Evolutionary conservation across 225 moss, liverwort and hornwort genomes (phyloP), one percentile per base, ranked within the genome.

Genomic region (Lunularia cruciata): DNA sequence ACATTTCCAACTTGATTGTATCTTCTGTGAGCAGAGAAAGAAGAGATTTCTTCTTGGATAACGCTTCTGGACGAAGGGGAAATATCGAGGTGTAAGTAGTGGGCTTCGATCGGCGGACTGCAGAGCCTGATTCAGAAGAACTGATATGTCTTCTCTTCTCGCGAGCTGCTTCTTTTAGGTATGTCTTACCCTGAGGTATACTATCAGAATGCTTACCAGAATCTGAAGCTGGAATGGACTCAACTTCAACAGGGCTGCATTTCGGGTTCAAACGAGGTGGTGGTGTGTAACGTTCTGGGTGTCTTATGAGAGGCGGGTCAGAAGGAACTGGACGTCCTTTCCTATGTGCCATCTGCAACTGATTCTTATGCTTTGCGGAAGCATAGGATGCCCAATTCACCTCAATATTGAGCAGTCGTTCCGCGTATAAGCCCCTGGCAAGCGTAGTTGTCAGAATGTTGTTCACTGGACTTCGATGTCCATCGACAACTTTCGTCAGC

Each of bases 331-430:
- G 19, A 15, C 8, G 32, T 3, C 58, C 58, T 59, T 34, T 32
- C 20, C 12, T 59, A 31, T 18, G 19, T 18, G 58, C 58, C 32
- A 19, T 15, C 28, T 59, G 32, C 16, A 59, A 34, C 58, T 59
- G 58, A 36, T 33, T 15, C 35, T 59, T 59, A 18, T 59, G 58
- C 35, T 36, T 59, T 31, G 20, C 2, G 10, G 32, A 34, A 59
- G 58, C 58, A 32, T 36, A 34, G 5, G 16, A 31, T 36, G 58
- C 58, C 58, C 58, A 59, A 13, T 59, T 59, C 18, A 59, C 58
- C 32, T 36, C 19, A 20, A 59, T 15, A 1, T 36, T 4, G 2
- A 59, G 32, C 19, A 59, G 2, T 5, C 58, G 33, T 2, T 59
- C 58, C 7, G 58, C 58, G 32, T 32, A 59, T 32, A 59, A 19